Conservation (phyloP, 2,329 filamentous ascomycete genomes). For the Apiospora malaysiana region DNA sequence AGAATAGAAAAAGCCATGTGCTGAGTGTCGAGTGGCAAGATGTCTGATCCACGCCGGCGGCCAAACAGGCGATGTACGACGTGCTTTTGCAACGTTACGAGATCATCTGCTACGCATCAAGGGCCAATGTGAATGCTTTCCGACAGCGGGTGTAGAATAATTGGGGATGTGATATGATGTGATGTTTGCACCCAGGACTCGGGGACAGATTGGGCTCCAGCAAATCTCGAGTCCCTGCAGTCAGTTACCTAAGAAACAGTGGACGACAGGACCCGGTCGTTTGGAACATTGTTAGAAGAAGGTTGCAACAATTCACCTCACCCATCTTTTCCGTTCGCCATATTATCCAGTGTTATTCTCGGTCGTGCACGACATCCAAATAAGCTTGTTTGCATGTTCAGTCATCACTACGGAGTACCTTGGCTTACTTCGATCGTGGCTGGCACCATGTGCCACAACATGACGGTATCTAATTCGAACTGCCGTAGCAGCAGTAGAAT, state of each 20-base stretch:
- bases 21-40: neutral
- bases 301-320: neutral
- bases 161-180: neutral
- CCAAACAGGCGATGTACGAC: conserved; percentile 7
- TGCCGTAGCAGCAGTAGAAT: neutral
- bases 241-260: conserved; percentile 10
- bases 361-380: neutral
- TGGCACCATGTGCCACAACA: neutral
- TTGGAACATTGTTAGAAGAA: neutral
- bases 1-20: conserved; percentile 4
- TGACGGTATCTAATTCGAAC: neutral
- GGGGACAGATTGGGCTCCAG: conserved; percentile 13
- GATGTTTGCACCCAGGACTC: neutral
- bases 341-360: neutral
- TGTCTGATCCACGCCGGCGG: neutral
- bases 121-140: neutral
- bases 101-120: neutral
- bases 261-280: neutral
- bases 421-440: neutral
- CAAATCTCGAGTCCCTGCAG: conserved; percentile 10
- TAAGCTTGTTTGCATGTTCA: conserved; percentile 18
- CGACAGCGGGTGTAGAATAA: neutral
- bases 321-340: neutral
- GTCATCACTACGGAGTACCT: neutral
- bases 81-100: conserved; percentile 10